Evolutionary conservation across 495 filamentous ascomycete species (phyloP).

Genomic region (Apodospora peruviana): DNA sequence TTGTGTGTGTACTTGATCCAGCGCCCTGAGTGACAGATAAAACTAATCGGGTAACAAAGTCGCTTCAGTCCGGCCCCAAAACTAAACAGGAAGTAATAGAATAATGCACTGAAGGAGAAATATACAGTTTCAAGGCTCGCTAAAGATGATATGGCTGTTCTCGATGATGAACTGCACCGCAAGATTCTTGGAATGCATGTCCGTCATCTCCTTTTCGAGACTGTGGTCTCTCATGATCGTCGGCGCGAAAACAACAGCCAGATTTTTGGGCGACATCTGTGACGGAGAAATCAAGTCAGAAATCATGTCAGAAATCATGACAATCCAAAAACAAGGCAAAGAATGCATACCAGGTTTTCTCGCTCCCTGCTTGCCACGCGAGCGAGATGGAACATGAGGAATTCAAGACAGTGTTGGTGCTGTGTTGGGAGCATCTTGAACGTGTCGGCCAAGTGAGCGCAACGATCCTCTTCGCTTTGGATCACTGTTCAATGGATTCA

Average conservation of each 20-base stretch:
- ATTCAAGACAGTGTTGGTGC: constrained; percentile 86
- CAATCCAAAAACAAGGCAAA: neutral
- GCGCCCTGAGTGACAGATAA: too few species aligned
- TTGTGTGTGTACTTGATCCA: too few species aligned
- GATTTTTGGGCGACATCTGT: constrained; percentile 86
- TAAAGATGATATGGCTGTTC: constrained; percentile 74
- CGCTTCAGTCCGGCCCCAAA: too few species aligned
- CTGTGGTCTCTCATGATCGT: constrained; percentile 90
- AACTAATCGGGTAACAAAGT: too few species aligned
- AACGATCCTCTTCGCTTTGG: constrained; percentile 51
- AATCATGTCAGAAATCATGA: too few species aligned
- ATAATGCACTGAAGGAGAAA: neutral
- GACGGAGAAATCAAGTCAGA: neutral
- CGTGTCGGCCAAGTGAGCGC: constrained; percentile 60
- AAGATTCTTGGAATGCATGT: constrained; percentile 86
- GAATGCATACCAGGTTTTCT: constrained; percentile 59
- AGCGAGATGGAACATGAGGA: constrained; percentile 88
- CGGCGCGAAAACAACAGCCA: constrained; percentile 96
- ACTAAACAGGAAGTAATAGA: neutral
- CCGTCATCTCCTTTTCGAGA: constrained; percentile 89
- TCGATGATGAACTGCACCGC: constrained; percentile 89
- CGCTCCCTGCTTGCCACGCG: constrained; percentile 76
- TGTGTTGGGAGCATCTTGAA: constrained; percentile 71
- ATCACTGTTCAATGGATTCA: constrained; percentile 31
- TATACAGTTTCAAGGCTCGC: constrained; percentile 16